A percentile compares a stretch with the other conserved stretches of the same genome.
phyloP scores from a whole-genome alignment of 306 rosid species.

The Vigna unguiculata region DNA sequence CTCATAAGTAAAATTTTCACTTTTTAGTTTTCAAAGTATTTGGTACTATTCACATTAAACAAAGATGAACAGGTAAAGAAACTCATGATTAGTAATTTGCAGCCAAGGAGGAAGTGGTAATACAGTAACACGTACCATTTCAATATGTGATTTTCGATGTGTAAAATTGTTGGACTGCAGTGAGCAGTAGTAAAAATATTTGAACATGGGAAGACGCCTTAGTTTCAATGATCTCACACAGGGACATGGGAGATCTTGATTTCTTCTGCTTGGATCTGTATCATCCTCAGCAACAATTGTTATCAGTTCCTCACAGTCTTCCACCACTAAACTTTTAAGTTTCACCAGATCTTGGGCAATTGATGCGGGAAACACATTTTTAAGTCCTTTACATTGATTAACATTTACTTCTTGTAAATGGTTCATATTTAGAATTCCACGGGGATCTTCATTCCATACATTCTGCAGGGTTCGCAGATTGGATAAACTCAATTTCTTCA shows the following conservation, averaged over 20 bases:
- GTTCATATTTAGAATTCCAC: conserved; percentile 19
- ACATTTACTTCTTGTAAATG: neutral
- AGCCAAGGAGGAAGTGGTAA: too few species aligned
- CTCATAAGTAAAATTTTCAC: too few species aligned
- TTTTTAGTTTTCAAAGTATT: too few species aligned
- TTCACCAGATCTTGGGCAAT: conserved; percentile 27
- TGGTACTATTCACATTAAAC: too few species aligned
- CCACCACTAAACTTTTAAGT: neutral
- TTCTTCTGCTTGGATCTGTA: neutral
- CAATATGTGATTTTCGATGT: neutral
- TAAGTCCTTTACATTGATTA: conserved; percentile 12
- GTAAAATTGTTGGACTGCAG: too few species aligned
- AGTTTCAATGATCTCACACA: neutral
- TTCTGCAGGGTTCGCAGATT: too few species aligned
- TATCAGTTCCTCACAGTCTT: neutral
- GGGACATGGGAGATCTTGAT: neutral
- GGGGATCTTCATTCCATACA: conserved; percentile 11
- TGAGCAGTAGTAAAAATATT: neutral
- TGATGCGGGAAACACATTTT: conserved; percentile 40
- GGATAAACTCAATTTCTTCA: too few species aligned
- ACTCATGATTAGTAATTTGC: too few species aligned
- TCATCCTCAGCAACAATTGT: neutral
- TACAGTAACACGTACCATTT: too few species aligned
- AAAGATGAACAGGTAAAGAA: too few species aligned
- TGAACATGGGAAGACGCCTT: neutral